Base-by-base conservation (phyloP, 768 basidiomycete genomes). In the Coprinellus micaceus region DNA sequence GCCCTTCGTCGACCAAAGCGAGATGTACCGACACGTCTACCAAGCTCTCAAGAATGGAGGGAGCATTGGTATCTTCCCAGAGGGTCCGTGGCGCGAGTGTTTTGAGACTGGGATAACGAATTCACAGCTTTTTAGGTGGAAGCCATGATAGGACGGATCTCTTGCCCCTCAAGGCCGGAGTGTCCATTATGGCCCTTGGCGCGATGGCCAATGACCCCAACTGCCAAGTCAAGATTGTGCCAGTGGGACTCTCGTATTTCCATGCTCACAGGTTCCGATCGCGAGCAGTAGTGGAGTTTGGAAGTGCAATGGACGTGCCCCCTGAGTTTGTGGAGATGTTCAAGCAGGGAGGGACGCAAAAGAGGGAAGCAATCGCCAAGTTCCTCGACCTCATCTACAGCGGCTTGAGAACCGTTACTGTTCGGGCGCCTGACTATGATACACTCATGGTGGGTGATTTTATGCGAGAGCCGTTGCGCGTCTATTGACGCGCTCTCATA, bases 91-190 rank as follows among this genome's bases (percentile, higher is more conserved):
- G 61, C 43, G 21, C 43, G 17, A n/a, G 36, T 24, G 28, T 25
- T 52, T 54, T 29, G 13, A 33, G 7, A 29, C 30, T 29, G n/a
- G 13, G 33, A 39, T 28, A 22, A 22, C 36, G 22, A 39, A 39
- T 37, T 58, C 21, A 58, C 21, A 22, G 48, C 39, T 26, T 60
- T 44, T 50, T 59, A 98, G 95, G 97, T 63, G 97, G 97, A 54
- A 98, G 95, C 57, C 97, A 99, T 70, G 97, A 99, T 72, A 88
- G 97, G 39, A 95, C 92, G 9, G 94, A 98, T 71, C 81, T 98
- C 49, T 82, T 98, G 19, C 97, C 97, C 2, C 80, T 99, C 39
- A 99, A 99, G 73, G 97, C 97, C 26, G 97, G 97, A 4, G 95
- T 98, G 33, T 90, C 94, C 1, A 83, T 98, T 64, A 98, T 99